Evolutionary conservation across 371 early-diverging fungal species (phyloP), one percentile per base, ranked within the genome.

Genomic region (Basidiobolus heterosporus): DNA sequence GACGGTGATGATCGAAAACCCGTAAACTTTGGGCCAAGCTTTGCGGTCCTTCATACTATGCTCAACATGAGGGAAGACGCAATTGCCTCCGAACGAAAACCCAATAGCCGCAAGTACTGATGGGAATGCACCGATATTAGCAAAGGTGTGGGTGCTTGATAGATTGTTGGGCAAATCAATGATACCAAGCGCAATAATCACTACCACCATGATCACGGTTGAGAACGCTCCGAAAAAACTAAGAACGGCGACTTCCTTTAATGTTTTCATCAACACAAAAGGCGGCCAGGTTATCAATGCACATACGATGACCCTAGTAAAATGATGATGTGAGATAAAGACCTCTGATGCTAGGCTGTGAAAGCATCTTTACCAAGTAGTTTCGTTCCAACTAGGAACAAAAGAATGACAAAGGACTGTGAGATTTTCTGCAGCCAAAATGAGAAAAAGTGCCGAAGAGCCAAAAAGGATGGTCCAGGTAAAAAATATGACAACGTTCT

Each of bases 81-180:
- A 71, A 54, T 84, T 86, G 38, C 85, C 87, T 46, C 87, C 84
- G 48, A 78, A 86, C 54, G 75, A 71, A 59, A 83, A 82, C 42
- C 78, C 80, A 46, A 70, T 67, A 77, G 86, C 81, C 11, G 84
- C 49, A 11, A 57, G 39, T 36, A 50, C 42, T 5, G 41, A 22
- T 11, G 57, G 49, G n/a, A 57, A 63, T 44, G 74, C 68, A 16
- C 64, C 52, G 59, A 66, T 66, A 30, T 70, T 66, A 38, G 64
- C 74, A 35, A 52, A 22, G 43, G 67, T 38, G 66, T 54, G 0
- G 66, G 65, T 9, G 54, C 37, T 0, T 65, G 64, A 14, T 62
- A 48, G 39, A 44, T 57, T 7, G 50, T 44, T 30, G 48, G 49
- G 36, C 9, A 51, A 36, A n/a, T 51, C 19, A 3, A 46, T 36